phyloP scores from a whole-genome alignment of 805 yeast species.

The Naumovozyma dairenensis region DNA sequence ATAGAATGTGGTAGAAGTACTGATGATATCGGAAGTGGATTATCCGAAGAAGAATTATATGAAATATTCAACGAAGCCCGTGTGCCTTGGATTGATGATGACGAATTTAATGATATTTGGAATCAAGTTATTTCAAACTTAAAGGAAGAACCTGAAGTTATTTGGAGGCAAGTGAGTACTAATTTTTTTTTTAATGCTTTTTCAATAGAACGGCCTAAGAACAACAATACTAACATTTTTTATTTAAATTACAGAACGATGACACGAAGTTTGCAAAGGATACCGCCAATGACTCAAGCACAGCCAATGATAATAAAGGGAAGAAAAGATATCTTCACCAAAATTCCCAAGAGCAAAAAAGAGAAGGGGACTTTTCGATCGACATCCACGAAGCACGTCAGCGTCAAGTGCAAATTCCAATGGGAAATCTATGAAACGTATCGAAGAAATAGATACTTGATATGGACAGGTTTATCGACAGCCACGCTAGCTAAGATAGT shows the following conservation, averaged over 20 bases:
- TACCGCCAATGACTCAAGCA: background rate
- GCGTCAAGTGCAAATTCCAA: conserved; percentile 46
- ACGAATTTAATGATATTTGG: conserved; percentile 67
- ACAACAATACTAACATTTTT: conserved; percentile 3
- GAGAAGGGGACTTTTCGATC: conserved; percentile 56
- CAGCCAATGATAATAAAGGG: conserved; percentile 30
- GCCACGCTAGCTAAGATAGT: conserved; percentile 15
- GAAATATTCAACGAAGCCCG: conserved; percentile 37
- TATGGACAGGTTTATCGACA: conserved; percentile 7
- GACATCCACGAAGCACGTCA: conserved; percentile 56
- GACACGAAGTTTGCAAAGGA: conserved; percentile 30
- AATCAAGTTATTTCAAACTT: conserved; percentile 48
- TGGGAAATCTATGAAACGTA: conserved; percentile 38
- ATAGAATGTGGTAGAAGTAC: conserved; percentile 45
- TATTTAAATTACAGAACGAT: conserved; percentile 12
- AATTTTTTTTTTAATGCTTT: conserved; percentile 5
- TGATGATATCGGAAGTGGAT: conserved; percentile 42
- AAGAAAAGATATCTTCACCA: conserved; percentile 33
- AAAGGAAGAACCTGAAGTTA: conserved; percentile 56
- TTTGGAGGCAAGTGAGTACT: conserved; percentile 63
- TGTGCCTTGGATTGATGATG: conserved; percentile 32
- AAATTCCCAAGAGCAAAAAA: conserved; percentile 20
- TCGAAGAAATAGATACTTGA: conserved; percentile 18
- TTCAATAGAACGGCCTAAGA: background rate
- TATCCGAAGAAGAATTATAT: conserved; percentile 40